phyloP scores from a whole-genome alignment of 495 filamentous ascomycete genomes.

The Thozetella sp. region DNA sequence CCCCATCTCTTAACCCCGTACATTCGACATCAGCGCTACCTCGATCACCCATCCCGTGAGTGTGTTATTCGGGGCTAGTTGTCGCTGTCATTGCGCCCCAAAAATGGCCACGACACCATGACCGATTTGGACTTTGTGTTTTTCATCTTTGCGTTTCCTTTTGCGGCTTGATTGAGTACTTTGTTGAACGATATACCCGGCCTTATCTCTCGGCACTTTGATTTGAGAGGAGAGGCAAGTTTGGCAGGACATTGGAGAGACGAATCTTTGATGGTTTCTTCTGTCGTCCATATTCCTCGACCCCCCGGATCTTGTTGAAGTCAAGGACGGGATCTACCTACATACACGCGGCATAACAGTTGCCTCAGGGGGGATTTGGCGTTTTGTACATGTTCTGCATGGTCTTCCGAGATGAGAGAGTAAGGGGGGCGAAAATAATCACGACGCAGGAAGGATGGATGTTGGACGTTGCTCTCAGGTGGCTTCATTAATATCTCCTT shows the following conservation, averaged over 20 bases:
- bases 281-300: neutral
- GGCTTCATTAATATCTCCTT: neutral
- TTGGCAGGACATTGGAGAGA: slow-evolving; percentile 1
- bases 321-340: neutral
- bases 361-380: neutral
- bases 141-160: neutral
- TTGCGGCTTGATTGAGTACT: neutral
- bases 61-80: too few species aligned
- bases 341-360: neutral
- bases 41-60: too few species aligned
- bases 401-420: neutral
- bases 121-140: slow-evolving; percentile 8
- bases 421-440: neutral
- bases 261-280: neutral
- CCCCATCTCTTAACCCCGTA: too few species aligned
- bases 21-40: too few species aligned
- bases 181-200: slow-evolving; percentile 2
- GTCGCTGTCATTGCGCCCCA: neutral
- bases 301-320: slow-evolving; percentile 1
- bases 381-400: too few species aligned
- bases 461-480: neutral
- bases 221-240: slow-evolving; percentile 3
- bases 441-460: neutral
- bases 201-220: slow-evolving; percentile 2
- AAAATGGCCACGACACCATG: neutral